phyloP scores from a whole-genome alignment of 305 asterid species.

The Euphrasia arctica region DNA sequence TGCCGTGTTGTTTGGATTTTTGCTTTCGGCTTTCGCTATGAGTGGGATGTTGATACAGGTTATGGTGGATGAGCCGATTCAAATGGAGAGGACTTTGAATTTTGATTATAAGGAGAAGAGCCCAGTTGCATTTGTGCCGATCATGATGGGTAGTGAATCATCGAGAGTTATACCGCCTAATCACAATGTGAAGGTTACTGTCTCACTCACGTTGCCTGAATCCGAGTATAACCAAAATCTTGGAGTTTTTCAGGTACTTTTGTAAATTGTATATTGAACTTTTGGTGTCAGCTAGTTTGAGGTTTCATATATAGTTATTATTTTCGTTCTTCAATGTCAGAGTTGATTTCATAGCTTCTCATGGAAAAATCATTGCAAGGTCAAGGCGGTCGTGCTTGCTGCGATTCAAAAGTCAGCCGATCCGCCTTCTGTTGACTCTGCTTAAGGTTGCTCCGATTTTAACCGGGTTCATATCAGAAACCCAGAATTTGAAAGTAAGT shows the following conservation, averaged over 20 bases:
- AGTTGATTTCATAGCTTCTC: conserved; percentile 62
- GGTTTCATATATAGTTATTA: no score
- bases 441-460: conserved; percentile 69
- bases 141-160: conserved; percentile 33
- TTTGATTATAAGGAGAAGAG: conserved; percentile 80
- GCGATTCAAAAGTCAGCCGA: conserved; percentile 49
- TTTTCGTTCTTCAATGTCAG: conserved; percentile 44
- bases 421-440: conserved; percentile 65
- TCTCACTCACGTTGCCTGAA: conserved; percentile 70
- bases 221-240: conserved; percentile 86
- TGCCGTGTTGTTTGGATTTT: conserved; percentile 54
- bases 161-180: conserved; percentile 56
- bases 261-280: neutral
- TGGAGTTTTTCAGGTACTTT: conserved; percentile 90
- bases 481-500: conserved; percentile 58
- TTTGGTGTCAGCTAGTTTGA: no score
- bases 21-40: conserved; percentile 61
- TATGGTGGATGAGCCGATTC: conserved; percentile 72
- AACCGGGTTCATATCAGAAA: conserved; percentile 75
- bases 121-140: conserved; percentile 73
- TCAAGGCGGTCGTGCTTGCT: conserved; percentile 75
- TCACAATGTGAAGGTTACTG: conserved; percentile 70
- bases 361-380: conserved; percentile 57
- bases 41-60: conserved; percentile 56
- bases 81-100: conserved; percentile 56